Percentiles rank a stretch among this genome's conserved stretches.
These are phyloP conservation scores for Cystobasidium slooffiae DNA, from an alignment of 1,284 basidiomycete genomes.

Conservation along the genomic window DNA sequence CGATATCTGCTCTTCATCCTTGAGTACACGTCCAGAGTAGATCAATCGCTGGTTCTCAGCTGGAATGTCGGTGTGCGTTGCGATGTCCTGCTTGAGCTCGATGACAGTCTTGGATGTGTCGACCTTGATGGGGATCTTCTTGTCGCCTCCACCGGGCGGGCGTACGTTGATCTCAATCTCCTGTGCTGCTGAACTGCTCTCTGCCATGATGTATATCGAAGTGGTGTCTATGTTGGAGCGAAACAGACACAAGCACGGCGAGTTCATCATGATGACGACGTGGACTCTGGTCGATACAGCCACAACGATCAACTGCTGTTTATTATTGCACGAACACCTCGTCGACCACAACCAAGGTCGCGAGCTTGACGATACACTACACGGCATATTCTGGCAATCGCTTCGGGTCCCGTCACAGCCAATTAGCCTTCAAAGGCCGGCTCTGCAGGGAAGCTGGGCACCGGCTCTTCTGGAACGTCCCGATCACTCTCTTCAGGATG, in stretches of 20 bases:
- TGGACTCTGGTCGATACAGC: background rate
- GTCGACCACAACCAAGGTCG: too few species aligned
- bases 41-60: constrained; percentile 52
- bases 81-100: constrained; percentile 53
- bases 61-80: constrained; percentile 46
- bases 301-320: background rate
- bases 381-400: too few species aligned
- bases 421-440: too few species aligned
- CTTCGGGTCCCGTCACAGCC: too few species aligned
- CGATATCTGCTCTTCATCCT: constrained; percentile 52
- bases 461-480: too few species aligned
- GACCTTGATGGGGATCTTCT: constrained; percentile 51
- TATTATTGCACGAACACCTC: background rate
- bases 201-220: constrained; percentile 30
- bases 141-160: constrained; percentile 49
- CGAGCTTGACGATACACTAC: too few species aligned
- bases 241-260: background rate
- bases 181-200: constrained; percentile 29
- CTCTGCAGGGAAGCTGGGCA: too few species aligned
- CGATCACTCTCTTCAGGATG: too few species aligned
- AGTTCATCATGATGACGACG: constrained; percentile 2
- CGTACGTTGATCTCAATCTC: constrained; percentile 53
- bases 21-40: constrained; percentile 53
- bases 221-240: background rate
- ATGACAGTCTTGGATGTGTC: constrained; percentile 47